These are phyloP conservation scores for Colletotrichum somersetense DNA, from an alignment of 2,329 filamentous ascomycete species.

Conservation along the genomic window DNA sequence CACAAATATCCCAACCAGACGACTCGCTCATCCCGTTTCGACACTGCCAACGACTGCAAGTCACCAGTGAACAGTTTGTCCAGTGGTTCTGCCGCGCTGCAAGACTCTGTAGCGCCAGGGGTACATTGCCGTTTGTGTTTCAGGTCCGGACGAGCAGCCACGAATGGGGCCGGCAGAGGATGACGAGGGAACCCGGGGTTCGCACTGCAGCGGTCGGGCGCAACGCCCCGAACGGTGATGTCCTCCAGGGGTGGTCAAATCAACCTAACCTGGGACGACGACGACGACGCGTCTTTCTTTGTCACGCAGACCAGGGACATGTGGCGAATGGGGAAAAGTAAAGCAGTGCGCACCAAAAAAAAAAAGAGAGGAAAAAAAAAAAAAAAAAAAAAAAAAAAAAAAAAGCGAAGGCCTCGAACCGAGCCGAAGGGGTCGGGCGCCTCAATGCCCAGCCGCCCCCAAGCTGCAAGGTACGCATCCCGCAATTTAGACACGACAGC, in stretches of 20 bases:
- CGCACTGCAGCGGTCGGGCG: slow-evolving; percentile 16
- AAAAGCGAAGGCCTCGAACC: not conserved
- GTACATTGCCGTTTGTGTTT: slow-evolving; percentile 33
- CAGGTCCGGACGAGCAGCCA: slow-evolving; percentile 35
- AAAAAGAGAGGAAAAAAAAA: not conserved
- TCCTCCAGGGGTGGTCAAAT: slow-evolving; percentile 22
- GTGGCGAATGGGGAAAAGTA: slow-evolving; percentile 1
- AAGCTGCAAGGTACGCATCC: slow-evolving; percentile 39
- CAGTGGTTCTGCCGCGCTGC: slow-evolving; percentile 16
- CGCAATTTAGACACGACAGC: slow-evolving; percentile 40
- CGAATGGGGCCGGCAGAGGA: not conserved
- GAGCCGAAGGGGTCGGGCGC: not conserved
- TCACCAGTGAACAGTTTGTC: not conserved
- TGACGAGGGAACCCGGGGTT: not conserved
- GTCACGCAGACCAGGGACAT: not conserved
- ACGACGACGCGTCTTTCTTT: not conserved
- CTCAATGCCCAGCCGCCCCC: slow-evolving; percentile 10
- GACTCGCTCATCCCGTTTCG: not conserved
- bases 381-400: not conserved
- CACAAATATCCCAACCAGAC: not conserved
- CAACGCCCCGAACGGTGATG: slow-evolving; percentile 5
- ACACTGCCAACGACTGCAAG: not conserved
- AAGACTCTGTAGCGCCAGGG: slow-evolving; percentile 37
- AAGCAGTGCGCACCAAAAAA: not conserved
- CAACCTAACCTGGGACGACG: slow-evolving; percentile 26